These are phyloP conservation scores for Physaria fendleri DNA, from an alignment of 345 rosid species.

Conservation along the genomic window DNA sequence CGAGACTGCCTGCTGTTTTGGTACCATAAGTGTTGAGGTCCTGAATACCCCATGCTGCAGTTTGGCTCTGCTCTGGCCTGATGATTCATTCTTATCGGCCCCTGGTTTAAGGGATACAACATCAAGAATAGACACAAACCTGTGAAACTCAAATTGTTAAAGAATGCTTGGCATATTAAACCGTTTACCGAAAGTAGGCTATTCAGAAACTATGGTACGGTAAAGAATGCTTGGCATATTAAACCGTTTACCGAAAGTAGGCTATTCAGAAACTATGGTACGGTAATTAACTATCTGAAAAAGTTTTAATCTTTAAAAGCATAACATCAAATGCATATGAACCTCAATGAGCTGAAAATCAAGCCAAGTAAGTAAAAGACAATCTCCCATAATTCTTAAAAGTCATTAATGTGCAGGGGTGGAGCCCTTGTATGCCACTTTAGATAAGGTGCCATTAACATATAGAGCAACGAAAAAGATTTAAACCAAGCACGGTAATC, in stretches of 20 bases:
- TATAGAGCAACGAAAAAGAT: constrained; percentile 3
- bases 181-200: neutral
- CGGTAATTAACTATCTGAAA: neutral
- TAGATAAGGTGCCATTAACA: neutral
- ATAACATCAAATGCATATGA: neutral
- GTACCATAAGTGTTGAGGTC: constrained; percentile 75
- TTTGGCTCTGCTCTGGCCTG: constrained; percentile 36
- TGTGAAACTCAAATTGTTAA: constrained; percentile 24
- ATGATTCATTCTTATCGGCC: constrained; percentile 40
- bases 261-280: neutral
- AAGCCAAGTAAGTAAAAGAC: neutral
- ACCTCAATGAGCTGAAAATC: neutral
- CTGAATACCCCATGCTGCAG: constrained; percentile 46
- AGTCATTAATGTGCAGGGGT: constrained; percentile 2
- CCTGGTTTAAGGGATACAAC: constrained; percentile 72
- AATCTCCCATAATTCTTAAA: neutral
- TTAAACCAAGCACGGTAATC: neutral
- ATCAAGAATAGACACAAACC: constrained; percentile 91
- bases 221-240: constrained; percentile 13
- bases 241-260: neutral
- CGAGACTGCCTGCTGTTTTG: constrained; percentile 35
- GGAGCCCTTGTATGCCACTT: constrained; percentile 1
- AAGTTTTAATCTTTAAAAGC: constrained; percentile 6
- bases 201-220: neutral
- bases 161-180: constrained; percentile 12